Conservation (phyloP, 1,284 basidiomycete genomes). For the Coniophora puteana region DNA sequence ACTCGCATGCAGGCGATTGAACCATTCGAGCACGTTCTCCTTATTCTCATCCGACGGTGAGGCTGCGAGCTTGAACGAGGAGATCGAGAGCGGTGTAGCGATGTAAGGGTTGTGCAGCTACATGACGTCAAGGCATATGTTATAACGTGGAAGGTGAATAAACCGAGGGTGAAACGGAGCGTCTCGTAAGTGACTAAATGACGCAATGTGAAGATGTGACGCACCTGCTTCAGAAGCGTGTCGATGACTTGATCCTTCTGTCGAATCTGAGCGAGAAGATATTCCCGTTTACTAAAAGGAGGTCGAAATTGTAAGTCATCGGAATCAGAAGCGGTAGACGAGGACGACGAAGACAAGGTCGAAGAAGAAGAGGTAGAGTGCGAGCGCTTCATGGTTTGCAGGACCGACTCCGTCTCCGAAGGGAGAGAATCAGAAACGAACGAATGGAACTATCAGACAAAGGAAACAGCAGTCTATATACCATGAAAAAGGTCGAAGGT, state of each 20-base stretch:
- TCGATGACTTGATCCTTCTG: constrained; percentile 83
- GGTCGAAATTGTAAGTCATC: constrained; percentile 20
- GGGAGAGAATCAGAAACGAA: constrained; percentile 16
- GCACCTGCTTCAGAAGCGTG: constrained; percentile 72
- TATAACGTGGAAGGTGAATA: too few relatives aligned
- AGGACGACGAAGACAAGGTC: constrained; percentile 26
- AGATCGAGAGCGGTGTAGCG: constrained; percentile 72
- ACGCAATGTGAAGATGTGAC: constrained; percentile 13
- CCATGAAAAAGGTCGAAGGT: not conserved
- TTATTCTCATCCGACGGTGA: constrained; percentile 69
- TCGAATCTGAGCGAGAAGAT: constrained; percentile 74
- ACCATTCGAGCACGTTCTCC: constrained; percentile 67
- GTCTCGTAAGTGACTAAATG: constrained; percentile 7
- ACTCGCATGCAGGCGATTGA: constrained; percentile 45
- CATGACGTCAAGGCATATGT: too few relatives aligned
- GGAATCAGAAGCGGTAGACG: constrained; percentile 7
- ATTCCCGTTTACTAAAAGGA: constrained; percentile 69
- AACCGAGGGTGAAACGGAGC: constrained; percentile 8
- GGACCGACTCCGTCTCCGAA: constrained; percentile 9
- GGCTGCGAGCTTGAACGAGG: constrained; percentile 69
- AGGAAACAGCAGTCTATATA: constrained; percentile 9
- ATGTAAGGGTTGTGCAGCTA: constrained; percentile 76
- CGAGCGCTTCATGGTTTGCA: constrained; percentile 15
- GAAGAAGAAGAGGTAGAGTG: constrained; percentile 22
- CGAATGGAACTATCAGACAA: constrained; percentile 12